These are phyloP conservation scores for Komagataella pseudopastoris DNA, from an alignment of 805 yeast species.

Conservation along the genomic window DNA sequence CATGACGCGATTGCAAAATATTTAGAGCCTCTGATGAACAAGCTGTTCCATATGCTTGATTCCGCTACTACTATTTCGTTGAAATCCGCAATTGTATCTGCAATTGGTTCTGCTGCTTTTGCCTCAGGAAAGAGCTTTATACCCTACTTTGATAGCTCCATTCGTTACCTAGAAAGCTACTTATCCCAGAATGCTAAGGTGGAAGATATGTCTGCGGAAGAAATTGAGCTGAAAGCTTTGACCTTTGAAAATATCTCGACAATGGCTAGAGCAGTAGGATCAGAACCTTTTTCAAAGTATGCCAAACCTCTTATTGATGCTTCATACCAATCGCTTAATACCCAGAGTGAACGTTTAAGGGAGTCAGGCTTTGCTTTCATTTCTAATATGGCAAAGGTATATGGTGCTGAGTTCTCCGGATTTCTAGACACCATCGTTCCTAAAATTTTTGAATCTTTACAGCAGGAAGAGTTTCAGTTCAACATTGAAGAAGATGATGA, in stretches of 20 bases:
- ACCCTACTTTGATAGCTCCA: slow-evolving; percentile 77
- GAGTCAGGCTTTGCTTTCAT: slow-evolving; percentile 92
- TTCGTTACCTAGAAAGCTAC: slow-evolving; percentile 71
- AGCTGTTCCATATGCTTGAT: slow-evolving; percentile 72
- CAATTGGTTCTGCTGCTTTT: slow-evolving; percentile 94
- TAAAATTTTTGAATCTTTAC: slow-evolving; percentile 67
- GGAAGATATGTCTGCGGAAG: slow-evolving; percentile 78
- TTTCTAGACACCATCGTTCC: slow-evolving; percentile 78
- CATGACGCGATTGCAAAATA: slow-evolving; percentile 71
- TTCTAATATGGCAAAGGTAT: slow-evolving; percentile 88
- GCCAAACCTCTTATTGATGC: slow-evolving; percentile 85
- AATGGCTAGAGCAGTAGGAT: slow-evolving; percentile 94
- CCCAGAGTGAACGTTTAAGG: slow-evolving; percentile 75
- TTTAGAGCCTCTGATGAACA: slow-evolving; percentile 81
- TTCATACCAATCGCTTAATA: slow-evolving; percentile 64
- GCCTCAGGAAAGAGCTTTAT: slow-evolving; percentile 82
- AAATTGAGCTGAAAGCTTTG: slow-evolving; percentile 80
- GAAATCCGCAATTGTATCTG: slow-evolving; percentile 76
- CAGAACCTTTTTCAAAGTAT: slow-evolving; percentile 71
- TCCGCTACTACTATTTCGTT: slow-evolving; percentile 62
- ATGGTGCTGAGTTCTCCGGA: slow-evolving; percentile 80
- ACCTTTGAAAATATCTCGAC: slow-evolving; percentile 91
- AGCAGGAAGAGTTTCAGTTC: slow-evolving; percentile 75
- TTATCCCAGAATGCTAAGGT: slow-evolving; percentile 53
- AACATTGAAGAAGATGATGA: slow-evolving; percentile 37